phyloP scores from a whole-genome alignment of 306 rosid genomes.

The Luffa acutangula region DNA sequence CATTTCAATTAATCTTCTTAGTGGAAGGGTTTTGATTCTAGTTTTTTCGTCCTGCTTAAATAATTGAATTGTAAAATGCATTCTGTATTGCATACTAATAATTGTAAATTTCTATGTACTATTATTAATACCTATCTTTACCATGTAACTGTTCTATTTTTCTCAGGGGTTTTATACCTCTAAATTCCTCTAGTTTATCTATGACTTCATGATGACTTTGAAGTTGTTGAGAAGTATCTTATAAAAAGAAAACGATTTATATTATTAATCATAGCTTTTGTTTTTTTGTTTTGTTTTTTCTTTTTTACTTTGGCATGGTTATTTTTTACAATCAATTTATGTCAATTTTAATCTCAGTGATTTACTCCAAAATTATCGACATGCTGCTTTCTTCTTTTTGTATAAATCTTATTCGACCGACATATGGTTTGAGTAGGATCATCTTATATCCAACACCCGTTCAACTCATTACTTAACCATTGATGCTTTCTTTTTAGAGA shows the following conservation, averaged over 20 bases:
- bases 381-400: neutral
- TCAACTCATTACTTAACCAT: neutral
- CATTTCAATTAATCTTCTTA: neutral
- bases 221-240: neutral
- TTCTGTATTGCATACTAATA: neutral
- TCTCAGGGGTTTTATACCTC: neutral
- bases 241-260: no score
- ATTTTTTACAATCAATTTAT: neutral
- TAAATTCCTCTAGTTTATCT: neutral
- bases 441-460: neutral
- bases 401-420: neutral
- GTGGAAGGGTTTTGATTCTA: neutral
- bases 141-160: neutral
- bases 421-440: neutral
- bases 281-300: no score
- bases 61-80: neutral
- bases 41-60: neutral
- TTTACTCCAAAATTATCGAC: neutral
- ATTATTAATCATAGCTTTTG: neutral
- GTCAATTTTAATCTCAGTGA: neutral
- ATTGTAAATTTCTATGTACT: neutral
- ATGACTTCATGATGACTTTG: neutral
- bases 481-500: neutral
- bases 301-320: neutral
- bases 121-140: neutral